phyloP scores from a whole-genome alignment of 345 rosid genomes.

The Draba incana region DNA sequence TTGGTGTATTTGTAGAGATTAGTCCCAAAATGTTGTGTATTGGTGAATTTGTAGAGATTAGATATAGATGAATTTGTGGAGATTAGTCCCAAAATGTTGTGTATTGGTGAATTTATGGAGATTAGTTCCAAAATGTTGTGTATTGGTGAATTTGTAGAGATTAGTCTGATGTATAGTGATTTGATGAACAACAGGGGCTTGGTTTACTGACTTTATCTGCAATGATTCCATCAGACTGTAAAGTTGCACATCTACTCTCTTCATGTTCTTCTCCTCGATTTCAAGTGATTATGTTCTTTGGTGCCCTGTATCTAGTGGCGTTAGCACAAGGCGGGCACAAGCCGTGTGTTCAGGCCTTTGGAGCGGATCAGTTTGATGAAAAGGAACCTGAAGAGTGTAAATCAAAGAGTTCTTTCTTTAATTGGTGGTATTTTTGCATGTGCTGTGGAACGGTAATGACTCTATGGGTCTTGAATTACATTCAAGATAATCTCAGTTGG shows the following conservation, averaged over 20 bases:
- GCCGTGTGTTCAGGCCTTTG: slow-evolving; percentile 91
- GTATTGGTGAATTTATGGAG: no score
- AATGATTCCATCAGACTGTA: slow-evolving; percentile 51
- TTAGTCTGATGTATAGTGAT: slow-evolving; percentile 26
- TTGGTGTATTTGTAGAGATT: no score
- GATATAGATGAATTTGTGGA: no score
- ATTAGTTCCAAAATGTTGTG: neutral
- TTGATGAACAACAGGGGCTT: slow-evolving; percentile 56
- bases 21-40: no score
- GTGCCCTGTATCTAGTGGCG: slow-evolving; percentile 66
- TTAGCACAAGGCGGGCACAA: slow-evolving; percentile 81
- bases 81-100: no score
- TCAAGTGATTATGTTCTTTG: slow-evolving; percentile 49
- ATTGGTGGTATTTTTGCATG: slow-evolving; percentile 80
- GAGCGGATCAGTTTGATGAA: slow-evolving; percentile 87
- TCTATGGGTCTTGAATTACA: slow-evolving; percentile 55
- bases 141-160: neutral
- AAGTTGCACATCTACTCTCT: slow-evolving; percentile 38
- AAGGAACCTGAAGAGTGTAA: slow-evolving; percentile 55
- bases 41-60: no score
- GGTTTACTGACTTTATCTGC: slow-evolving; percentile 68
- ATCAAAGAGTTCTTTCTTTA: slow-evolving; percentile 71
- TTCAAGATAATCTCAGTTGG: slow-evolving; percentile 85
- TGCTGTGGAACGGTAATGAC: slow-evolving; percentile 49
- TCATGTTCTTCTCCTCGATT: slow-evolving; percentile 44